These are phyloP conservation scores for Berkeleyomyces basicola DNA, from an alignment of 2,329 filamentous ascomycete species.

Conservation along the genomic window DNA sequence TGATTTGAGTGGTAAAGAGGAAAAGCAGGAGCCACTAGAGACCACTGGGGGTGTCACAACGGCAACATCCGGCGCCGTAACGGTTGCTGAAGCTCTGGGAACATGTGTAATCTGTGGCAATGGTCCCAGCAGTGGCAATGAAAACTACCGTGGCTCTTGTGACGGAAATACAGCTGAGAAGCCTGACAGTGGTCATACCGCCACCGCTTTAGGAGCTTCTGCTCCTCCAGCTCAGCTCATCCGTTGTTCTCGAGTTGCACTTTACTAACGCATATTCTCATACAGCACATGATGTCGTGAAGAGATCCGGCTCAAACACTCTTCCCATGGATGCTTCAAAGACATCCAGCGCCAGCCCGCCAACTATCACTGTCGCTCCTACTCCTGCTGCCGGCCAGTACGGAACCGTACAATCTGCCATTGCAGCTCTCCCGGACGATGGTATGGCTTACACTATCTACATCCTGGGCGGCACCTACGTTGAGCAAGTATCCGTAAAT, in stretches of 20 bases:
- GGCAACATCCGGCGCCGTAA: not conserved
- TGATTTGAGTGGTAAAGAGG: too few species aligned
- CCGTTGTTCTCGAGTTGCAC: too few species aligned
- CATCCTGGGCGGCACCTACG: constrained; percentile 35
- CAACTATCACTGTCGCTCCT: constrained; percentile 4
- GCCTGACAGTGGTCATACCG: not conserved
- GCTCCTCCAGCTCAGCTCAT: too few species aligned
- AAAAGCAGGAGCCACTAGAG: too few species aligned
- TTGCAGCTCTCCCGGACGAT: constrained; percentile 16
- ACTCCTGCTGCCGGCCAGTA: constrained; percentile 15
- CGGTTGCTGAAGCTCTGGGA: not conserved
- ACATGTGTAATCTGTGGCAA: not conserved
- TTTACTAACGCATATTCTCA: too few species aligned
- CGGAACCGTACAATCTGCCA: constrained; percentile 16
- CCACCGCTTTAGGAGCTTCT: not conserved
- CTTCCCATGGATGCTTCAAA: not conserved
- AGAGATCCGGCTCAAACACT: not conserved
- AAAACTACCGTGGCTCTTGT: not conserved
- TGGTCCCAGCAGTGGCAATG: not conserved
- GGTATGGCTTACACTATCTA: constrained; percentile 21
- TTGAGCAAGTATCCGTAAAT: constrained; percentile 40
- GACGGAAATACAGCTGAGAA: not conserved
- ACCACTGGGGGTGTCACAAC: not conserved
- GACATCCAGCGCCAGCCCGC: not conserved
- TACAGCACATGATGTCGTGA: too few species aligned